Evolutionary conservation across 2,329 filamentous ascomycete species (phyloP).

Genomic region (Diaporthe longicolla): DNA sequence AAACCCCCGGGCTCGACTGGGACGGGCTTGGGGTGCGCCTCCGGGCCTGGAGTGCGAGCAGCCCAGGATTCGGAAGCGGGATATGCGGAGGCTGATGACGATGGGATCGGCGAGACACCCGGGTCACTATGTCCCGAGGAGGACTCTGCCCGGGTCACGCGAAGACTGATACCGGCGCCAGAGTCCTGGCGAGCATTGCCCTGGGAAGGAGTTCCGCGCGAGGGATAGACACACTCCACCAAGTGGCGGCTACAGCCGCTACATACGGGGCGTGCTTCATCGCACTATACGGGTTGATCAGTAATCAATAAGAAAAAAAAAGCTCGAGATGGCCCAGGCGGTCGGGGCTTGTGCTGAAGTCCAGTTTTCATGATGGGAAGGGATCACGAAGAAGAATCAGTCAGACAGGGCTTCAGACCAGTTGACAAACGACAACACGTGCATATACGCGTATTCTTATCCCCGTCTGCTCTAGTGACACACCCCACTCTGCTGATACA

Average conservation of each 20-base stretch:
- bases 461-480: not conserved
- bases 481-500: not conserved
- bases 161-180: slow-evolving; percentile 6
- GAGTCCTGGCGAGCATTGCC: not conserved
- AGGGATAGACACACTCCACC: slow-evolving; percentile 46
- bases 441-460: not conserved
- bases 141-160: slow-evolving; percentile 40
- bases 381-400: not conserved
- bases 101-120: slow-evolving; percentile 41
- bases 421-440: not conserved
- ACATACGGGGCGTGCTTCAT: slow-evolving; percentile 46
- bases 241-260: slow-evolving; percentile 46
- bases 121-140: slow-evolving; percentile 46
- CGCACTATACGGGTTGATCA: slow-evolving; percentile 43
- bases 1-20: slow-evolving; percentile 14
- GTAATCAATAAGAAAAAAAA: not conserved
- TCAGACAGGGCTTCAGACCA: no score
- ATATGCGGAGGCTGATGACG: not conserved
- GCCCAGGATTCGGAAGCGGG: slow-evolving; percentile 3
- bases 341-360: not conserved
- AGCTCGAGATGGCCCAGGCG: not conserved
- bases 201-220: not conserved
- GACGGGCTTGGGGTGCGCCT: not conserved
- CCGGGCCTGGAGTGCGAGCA: slow-evolving; percentile 6
- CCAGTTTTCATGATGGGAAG: not conserved